phyloP scores from a whole-genome alignment of 768 basidiomycete genomes.

The Auricularia sp. region DNA sequence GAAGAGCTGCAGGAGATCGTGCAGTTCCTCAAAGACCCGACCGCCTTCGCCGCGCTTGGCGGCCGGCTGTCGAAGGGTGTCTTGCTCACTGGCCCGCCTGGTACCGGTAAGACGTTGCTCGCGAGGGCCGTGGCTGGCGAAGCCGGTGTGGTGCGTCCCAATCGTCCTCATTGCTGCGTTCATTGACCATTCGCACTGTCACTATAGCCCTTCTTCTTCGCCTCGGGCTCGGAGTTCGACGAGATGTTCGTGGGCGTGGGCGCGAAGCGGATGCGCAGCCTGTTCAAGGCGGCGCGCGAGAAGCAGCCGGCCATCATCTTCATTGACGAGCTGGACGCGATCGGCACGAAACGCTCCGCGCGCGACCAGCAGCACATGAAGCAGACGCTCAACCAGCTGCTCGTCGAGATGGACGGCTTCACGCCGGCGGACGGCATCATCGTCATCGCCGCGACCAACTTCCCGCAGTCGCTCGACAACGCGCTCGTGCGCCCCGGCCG shows the following conservation, averaged over 20 bases:
- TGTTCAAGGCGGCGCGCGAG: conserved; percentile 89
- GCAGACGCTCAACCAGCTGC: conserved; percentile 89
- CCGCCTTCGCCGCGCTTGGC: conserved; percentile 79
- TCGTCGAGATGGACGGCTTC: conserved; percentile 98
- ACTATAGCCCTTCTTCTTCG: conserved; percentile 75
- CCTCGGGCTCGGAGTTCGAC: conserved; percentile 93
- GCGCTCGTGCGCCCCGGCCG: conserved; percentile 93
- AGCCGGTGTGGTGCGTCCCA: conserved; percentile 57
- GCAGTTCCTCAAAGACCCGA: conserved; percentile 89
- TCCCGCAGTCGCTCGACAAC: conserved; percentile 85
- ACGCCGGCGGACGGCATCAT: conserved; percentile 86
- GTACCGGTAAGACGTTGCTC: conserved; percentile 98
- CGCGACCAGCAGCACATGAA: conserved; percentile 85
- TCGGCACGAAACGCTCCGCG: conserved; percentile 78
- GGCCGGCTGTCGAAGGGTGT: conserved; percentile 94
- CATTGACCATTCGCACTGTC: conserved; percentile 1
- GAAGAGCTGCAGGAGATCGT: conserved; percentile 93
- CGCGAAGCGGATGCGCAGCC: conserved; percentile 88
- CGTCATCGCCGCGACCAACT: conserved; percentile 95
- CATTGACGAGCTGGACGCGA: conserved; percentile 92
- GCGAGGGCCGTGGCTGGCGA: conserved; percentile 96
- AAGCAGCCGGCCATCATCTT: conserved; percentile 96
- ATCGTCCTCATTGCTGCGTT: background rate
- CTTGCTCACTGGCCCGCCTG: conserved; percentile 79
- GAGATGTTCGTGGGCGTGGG: conserved; percentile 97